Evolutionary conservation across 208 protist genomes (phyloP).

Genomic region (Naegleria lovaniensis): DNA sequence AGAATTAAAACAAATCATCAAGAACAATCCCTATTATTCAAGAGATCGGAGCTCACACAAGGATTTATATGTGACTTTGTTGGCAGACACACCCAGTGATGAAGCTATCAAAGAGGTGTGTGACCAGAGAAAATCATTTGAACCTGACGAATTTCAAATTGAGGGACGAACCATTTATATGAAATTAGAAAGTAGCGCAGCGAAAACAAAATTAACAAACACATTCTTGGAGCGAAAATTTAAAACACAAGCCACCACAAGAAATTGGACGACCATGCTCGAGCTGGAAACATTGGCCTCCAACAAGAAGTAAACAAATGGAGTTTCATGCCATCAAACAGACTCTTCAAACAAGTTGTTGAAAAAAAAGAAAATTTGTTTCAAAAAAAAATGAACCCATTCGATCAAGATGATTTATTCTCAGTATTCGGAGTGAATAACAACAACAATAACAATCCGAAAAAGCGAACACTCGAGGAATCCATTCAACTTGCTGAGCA

Average conservation of each 20-base stretch:
- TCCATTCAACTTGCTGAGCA: not conserved
- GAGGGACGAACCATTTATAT: not conserved
- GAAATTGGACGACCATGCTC: not conserved
- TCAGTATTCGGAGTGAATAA: not conserved
- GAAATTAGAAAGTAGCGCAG: not conserved
- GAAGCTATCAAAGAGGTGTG: not conserved
- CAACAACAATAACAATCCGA: not conserved
- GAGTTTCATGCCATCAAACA: too few species aligned
- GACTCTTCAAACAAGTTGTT: too few species aligned
- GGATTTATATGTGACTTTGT: not conserved
- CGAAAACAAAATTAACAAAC: not conserved
- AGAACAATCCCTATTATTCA: too few species aligned
- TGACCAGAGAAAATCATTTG: not conserved
- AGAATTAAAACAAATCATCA: too few species aligned
- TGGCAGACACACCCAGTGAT: not conserved
- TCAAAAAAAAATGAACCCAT: not conserved
- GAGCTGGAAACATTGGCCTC: not conserved
- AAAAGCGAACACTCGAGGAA: conserved; percentile 8
- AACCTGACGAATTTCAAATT: not conserved
- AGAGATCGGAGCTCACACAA: not conserved
- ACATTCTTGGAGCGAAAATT: not conserved
- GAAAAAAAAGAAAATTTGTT: too few species aligned
- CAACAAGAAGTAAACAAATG: too few species aligned
- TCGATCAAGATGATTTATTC: not conserved
- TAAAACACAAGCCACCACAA: not conserved